Base-by-base conservation (phyloP, 441 rosid species). In the Brassica balearica region DNA sequence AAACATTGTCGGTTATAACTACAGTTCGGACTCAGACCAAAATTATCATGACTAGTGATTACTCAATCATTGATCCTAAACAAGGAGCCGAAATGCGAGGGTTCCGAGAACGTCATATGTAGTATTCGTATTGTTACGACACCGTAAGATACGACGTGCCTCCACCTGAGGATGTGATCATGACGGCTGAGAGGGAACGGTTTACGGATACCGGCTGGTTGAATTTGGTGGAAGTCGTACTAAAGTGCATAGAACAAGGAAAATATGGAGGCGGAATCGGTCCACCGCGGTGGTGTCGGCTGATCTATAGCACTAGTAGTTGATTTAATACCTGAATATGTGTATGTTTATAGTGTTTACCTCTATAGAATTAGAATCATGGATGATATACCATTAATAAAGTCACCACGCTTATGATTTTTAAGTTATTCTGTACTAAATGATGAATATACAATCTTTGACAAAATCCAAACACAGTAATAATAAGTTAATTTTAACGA, bases 61-160 rank as follows among this genome's bases (percentile, higher is more conserved):
- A 81, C 65, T 68, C 89, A 23, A 11, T 48, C 10, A 68, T 95
- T 27, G 84, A 84, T 0, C 82, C 84, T 2, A 25, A 68, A 34
- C 87, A 77, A 29, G 86, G 84, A 2, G n/a, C 69, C 0, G 85
- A 92, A 1, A 95, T 95, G 98, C 84, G 88, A 1, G 69, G 71
- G 17, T 92, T 93, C 60, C 88, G 99, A 0, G 87, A 87, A 15
- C 89, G 86, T 41, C 87, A 81, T 48, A 92, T 93, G 93, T 93
- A 93, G 65, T 93, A 95, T 65, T 90, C 97, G 0, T 93, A 92
- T 66, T 95, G 99, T 74, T 92, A 92, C 1, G 97, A 95, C 32
- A 69, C 82, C 0, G 8, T 32, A 32, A 32, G 36, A 32, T 32
- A 32, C 36, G 36, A 32, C 0, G 77, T 85, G 14, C 78, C 91